Base-by-base conservation (phyloP, 1,284 basidiomycete species). In the Laetiporus sulphureus region DNA sequence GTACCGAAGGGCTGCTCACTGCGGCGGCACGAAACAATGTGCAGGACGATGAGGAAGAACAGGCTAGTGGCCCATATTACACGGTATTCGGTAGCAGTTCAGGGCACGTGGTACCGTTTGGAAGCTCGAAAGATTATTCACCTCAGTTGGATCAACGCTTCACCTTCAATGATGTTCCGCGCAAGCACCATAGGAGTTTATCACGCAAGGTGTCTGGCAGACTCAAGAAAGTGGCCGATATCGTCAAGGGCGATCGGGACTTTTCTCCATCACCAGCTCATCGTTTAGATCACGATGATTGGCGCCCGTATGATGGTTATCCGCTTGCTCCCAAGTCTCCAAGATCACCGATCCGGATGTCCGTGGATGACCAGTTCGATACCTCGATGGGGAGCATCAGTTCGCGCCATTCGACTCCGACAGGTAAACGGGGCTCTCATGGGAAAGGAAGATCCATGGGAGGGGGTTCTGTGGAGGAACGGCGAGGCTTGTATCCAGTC, bases 31-130 rank as follows among this genome's bases (percentile, higher is more conserved):
- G 29, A 29, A 16, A 22, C 36, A n/a, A n/a, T 5, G 2, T 32
- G 31, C 27, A 27, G 19, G 35, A 40, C 12, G 50, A 50, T 18
- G 53, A 52, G 20, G 50, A 53, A 13, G 55, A 55, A 22, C 46
- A 48, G 36, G 52, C 44, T 8, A 47, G 38, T 18, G 55, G 52
- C 13, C 75, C 76, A 15, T 77, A 75, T 41, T 75, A 75, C 50
- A 76, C 76, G 1, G 69, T 78, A 5, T 67, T 75, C 45, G 76
- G 76, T 0, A 63, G 66, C 15, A 57, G 65, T 2, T 60, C 69
- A 1, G 74, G 66, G 1, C 63, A 63, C 5, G 56, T 72, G 4
- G 62, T 75, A 5, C 67, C 67, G 8, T 67, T 70, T 3, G 71
- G 68, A 0, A 63, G 65, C 10, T 63, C 64, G 0, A 64, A 68